Conservation (phyloP, 2,329 filamentous ascomycete genomes). For the Lachnum nothofagi region DNA sequence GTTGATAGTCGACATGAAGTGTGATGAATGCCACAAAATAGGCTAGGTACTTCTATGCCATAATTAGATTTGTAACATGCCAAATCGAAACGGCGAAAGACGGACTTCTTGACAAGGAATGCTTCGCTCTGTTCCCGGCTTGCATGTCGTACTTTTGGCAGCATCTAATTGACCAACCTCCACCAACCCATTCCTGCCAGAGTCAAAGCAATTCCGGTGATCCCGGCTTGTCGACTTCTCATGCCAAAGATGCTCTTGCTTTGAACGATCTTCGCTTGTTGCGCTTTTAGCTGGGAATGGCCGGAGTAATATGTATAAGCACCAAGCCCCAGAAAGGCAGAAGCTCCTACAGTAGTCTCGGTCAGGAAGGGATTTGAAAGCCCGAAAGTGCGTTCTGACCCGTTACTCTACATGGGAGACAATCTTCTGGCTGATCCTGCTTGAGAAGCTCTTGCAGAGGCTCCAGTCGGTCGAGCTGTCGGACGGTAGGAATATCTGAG, state of each 20-base stretch:
- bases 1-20: too few species aligned
- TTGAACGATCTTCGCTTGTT: conserved; percentile 59
- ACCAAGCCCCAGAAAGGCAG: conserved; percentile 69
- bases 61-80: too few species aligned
- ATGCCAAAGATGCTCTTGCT: conserved; percentile 69
- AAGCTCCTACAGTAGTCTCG: conserved; percentile 51
- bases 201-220: conserved; percentile 61
- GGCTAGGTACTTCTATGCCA: too few species aligned
- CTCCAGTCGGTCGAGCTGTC: conserved; percentile 25
- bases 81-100: too few species aligned
- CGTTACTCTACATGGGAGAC: conserved; percentile 30
- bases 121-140: too few species aligned
- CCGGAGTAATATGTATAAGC: conserved; percentile 75
- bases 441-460: conserved; percentile 24
- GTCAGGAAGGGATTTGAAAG: conserved; percentile 1
- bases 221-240: conserved; percentile 62
- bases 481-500: conserved; percentile 9
- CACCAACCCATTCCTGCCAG: conserved; percentile 67
- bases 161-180: conserved; percentile 33
- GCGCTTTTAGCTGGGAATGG: conserved; percentile 63
- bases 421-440: conserved; percentile 37
- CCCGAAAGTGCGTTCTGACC: conserved; percentile 19
- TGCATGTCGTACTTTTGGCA: too few species aligned
- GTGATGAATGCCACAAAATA: too few species aligned
- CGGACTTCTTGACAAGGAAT: too few species aligned